phyloP scores from a whole-genome alignment of 1,284 basidiomycete species.

The Trametes sp. region DNA sequence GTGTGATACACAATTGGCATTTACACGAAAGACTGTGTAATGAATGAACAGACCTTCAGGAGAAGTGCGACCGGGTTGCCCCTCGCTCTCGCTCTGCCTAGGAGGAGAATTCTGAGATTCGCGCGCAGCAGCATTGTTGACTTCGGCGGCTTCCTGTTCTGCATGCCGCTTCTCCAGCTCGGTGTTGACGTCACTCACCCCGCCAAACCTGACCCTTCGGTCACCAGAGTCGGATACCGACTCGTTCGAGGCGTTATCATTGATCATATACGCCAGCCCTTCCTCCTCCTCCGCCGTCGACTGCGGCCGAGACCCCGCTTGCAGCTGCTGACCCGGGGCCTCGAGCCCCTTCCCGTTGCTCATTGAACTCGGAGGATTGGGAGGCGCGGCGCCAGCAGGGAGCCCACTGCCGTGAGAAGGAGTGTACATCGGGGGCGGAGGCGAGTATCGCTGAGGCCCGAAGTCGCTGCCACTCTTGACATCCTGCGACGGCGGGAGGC shows the following conservation, averaged over 20 bases:
- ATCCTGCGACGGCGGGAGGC: conserved; percentile 30
- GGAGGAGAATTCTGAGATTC: conserved; percentile 17
- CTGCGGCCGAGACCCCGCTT: conserved; percentile 2
- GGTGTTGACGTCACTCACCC: conserved; percentile 28
- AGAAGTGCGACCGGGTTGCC: conserved; percentile 10
- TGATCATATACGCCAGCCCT: conserved; percentile 52
- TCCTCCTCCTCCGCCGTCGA: conserved; percentile 27
- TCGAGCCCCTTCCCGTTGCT: not conserved
- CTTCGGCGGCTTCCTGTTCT: conserved; percentile 14
- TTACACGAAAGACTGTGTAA: not conserved
- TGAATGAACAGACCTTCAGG: conserved; percentile 14
- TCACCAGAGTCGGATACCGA: conserved; percentile 28
- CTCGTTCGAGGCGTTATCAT: conserved; percentile 33
- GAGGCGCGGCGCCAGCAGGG: conserved; percentile 46
- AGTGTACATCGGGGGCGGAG: conserved; percentile 38
- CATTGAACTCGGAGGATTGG: conserved; percentile 27
- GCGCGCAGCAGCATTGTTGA: not conserved
- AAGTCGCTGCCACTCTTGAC: conserved; percentile 21
- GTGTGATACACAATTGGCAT: not conserved
- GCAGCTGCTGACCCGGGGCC: not conserved
- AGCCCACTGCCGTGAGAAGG: conserved; percentile 21
- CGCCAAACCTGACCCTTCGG: conserved; percentile 37
- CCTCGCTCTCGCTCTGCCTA: not conserved
- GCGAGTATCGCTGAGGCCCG: conserved; percentile 28
- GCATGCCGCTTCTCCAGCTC: conserved; percentile 31